phyloP scores from a whole-genome alignment of 768 basidiomycete species.

The Mycena epipterygia region DNA sequence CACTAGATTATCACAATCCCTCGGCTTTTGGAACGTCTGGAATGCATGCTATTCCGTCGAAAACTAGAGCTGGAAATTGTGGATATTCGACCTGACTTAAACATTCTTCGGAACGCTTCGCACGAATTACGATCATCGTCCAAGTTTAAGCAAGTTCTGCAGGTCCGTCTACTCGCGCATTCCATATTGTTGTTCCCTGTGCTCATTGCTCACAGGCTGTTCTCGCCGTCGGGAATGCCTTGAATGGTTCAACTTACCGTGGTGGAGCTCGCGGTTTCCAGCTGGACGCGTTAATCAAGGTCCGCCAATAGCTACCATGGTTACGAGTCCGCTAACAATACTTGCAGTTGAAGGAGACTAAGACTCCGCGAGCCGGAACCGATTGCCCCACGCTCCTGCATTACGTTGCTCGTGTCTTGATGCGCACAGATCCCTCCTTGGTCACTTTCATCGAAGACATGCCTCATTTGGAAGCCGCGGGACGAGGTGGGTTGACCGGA shows the following conservation, averaged over 20 bases:
- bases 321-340: conserved; percentile 15
- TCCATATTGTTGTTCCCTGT: not conserved
- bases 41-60: conserved; percentile 88
- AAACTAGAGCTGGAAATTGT: conserved; percentile 86
- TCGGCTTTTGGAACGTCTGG: conserved; percentile 77
- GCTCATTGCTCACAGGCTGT: conserved; percentile 63
- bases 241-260: conserved; percentile 88
- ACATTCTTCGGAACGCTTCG: conserved; percentile 78
- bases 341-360: conserved; percentile 84
- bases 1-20: conserved; percentile 83
- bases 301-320: conserved; percentile 43
- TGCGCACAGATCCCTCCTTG: conserved; percentile 75
- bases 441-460: conserved; percentile 85
- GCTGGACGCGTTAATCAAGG: conserved; percentile 86
- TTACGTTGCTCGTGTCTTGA: conserved; percentile 83
- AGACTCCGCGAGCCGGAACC: conserved; percentile 73
- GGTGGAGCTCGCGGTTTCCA: conserved; percentile 90
- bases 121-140: conserved; percentile 74
- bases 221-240: conserved; percentile 81
- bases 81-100: conserved; percentile 87
- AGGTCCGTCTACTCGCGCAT: conserved; percentile 53
- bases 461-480: conserved; percentile 86
- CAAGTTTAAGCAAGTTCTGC: conserved; percentile 78
- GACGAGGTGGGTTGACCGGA: conserved; percentile 68
- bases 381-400: conserved; percentile 93